phyloP scores from a whole-genome alignment of 73 alveolate species.

The Stentor roeselii region DNA sequence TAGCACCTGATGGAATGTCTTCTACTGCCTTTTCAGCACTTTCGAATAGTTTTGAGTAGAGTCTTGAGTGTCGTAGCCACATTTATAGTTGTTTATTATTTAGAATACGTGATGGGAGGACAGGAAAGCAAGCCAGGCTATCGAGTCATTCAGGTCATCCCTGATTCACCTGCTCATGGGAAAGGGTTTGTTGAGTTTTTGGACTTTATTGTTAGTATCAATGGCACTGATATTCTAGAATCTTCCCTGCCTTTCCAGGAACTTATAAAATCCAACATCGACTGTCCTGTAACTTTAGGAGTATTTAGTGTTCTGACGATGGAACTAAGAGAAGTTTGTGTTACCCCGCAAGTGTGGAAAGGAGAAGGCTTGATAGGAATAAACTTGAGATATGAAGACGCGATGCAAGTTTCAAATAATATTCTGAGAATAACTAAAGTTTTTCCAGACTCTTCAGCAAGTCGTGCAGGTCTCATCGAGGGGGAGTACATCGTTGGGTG shows the following conservation, averaged over 20 bases:
- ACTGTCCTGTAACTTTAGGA: slow-evolving; percentile 12
- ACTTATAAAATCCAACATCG: neutral
- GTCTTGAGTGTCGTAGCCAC: no score
- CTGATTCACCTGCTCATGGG: neutral
- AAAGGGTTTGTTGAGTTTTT: neutral
- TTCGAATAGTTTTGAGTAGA: neutral
- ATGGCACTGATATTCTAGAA: neutral
- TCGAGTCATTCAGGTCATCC: neutral
- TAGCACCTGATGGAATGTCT: slow-evolving; percentile 65
- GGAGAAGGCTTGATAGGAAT: slow-evolving; percentile 18
- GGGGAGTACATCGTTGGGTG: slow-evolving; percentile 10
- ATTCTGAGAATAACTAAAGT: slow-evolving; percentile 9
- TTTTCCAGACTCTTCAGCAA: neutral
- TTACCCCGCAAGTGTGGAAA: neutral
- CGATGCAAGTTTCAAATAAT: neutral
- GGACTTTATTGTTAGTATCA: neutral
- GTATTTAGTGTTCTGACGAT: neutral
- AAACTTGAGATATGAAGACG: neutral
- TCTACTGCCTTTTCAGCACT: slow-evolving; percentile 45
- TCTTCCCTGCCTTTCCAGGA: slow-evolving; percentile 23
- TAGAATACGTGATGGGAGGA: neutral
- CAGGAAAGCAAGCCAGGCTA: neutral
- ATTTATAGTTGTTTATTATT: no score
- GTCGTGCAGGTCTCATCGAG: neutral
- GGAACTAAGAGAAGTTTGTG: neutral